These are phyloP conservation scores for Ustilago shanxiensis DNA, from an alignment of 1,284 basidiomycete species.

Conservation along the genomic window DNA sequence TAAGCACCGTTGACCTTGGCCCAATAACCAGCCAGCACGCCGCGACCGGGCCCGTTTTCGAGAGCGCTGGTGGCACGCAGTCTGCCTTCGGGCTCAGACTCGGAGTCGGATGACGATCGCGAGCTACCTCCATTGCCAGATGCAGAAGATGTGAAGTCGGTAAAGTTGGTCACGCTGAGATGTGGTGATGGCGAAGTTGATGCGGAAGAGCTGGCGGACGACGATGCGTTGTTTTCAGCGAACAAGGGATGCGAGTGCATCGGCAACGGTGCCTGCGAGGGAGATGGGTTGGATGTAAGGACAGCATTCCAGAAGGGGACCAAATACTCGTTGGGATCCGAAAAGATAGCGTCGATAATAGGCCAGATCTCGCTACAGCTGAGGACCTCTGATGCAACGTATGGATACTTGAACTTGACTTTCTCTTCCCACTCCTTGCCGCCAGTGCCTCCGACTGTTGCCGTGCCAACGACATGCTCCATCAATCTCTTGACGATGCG, in stretches of 20 bases:
- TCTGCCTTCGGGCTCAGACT: constrained; percentile 29
- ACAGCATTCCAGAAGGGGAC: constrained; percentile 89
- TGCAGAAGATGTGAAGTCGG: constrained; percentile 27
- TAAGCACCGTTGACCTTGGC: constrained; percentile 90
- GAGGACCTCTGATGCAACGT: constrained; percentile 93
- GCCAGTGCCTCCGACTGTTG: constrained; percentile 79
- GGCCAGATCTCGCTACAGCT: constrained; percentile 91
- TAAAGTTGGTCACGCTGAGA: constrained; percentile 48
- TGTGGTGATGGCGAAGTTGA: constrained; percentile 44
- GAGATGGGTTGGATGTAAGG: constrained; percentile 77
- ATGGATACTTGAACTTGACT: constrained; percentile 78
- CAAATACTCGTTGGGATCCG: constrained; percentile 75
- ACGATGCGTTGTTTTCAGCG: constrained; percentile 37
- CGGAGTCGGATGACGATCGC: constrained; percentile 34
- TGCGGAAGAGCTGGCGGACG: constrained; percentile 27
- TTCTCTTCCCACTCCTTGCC: constrained; percentile 67
- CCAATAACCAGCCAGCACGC: constrained; percentile 74
- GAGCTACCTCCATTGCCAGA: constrained; percentile 29
- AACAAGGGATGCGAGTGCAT: constrained; percentile 68
- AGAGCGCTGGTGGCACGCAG: constrained; percentile 50
- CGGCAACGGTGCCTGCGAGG: constrained; percentile 59
- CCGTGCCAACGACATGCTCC: constrained; percentile 86
- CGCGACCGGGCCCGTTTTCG: constrained; percentile 72
- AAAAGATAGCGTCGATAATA: constrained; percentile 88
- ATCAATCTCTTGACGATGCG: constrained; percentile 84